Evolutionary conservation across 331 rosid genomes (phyloP).

Genomic region (Dryas integrifolia): DNA sequence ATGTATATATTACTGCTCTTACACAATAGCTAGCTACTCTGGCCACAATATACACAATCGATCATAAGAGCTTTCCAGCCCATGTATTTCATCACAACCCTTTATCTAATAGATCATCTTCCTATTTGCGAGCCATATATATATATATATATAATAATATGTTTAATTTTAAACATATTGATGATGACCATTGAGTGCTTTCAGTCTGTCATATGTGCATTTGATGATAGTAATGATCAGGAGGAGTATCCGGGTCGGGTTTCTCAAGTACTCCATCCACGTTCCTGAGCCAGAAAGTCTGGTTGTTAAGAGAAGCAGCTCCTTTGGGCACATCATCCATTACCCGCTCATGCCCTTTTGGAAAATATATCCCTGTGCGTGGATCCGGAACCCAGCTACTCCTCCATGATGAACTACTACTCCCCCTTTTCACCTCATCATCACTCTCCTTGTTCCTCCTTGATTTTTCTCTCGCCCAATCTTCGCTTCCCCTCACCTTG

Average conservation of each 20-base stretch:
- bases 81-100: too few species aligned
- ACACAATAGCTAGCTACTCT: conserved; percentile 12
- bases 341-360: conserved; percentile 66
- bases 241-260: conserved; percentile 25
- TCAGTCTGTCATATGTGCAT: conserved; percentile 4
- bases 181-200: too few species aligned
- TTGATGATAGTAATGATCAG: conserved; percentile 14
- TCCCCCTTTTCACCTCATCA: background rate
- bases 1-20: too few species aligned
- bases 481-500: too few species aligned
- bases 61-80: too few species aligned
- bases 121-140: too few species aligned
- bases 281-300: conserved; percentile 56
- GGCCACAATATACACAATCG: too few species aligned
- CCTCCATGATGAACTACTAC: too few species aligned
- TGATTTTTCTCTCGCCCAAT: background rate
- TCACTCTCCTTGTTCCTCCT: too few species aligned
- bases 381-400: conserved; percentile 64
- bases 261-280: conserved; percentile 47
- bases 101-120: too few species aligned
- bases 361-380: conserved; percentile 63
- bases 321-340: conserved; percentile 58
- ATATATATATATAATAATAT: too few species aligned
- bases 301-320: conserved; percentile 42
- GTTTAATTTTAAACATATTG: too few species aligned